Evolutionary conservation across 2,329 filamentous ascomycete species (phyloP).

Genomic region (Plectosphaerella sp.): DNA sequence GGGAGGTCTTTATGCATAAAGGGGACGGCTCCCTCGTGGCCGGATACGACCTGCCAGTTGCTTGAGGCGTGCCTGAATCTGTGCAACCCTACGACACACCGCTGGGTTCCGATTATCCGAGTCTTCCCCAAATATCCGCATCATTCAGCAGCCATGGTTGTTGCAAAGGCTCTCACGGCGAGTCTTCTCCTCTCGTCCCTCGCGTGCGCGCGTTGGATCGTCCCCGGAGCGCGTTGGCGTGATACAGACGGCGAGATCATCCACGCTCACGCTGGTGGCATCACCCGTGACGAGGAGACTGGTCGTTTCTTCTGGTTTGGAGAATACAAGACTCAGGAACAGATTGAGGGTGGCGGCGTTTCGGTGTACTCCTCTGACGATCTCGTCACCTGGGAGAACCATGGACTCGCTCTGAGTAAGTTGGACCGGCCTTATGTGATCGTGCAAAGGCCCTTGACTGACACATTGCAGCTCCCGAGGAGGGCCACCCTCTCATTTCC

Average conservation of each 20-base stretch:
- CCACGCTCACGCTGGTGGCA: conserved; percentile 57
- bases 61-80: too few species aligned
- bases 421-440: neutral
- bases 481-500: conserved; percentile 50
- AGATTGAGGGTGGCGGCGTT: conserved; percentile 55
- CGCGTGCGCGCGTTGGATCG: conserved; percentile 48
- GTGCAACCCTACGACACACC: too few species aligned
- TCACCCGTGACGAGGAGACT: conserved; percentile 45
- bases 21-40: too few species aligned
- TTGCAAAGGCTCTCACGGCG: conserved; percentile 7
- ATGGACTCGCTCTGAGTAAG: conserved; percentile 51
- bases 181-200: conserved; percentile 11
- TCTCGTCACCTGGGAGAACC: conserved; percentile 52
- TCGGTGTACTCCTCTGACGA: conserved; percentile 59
- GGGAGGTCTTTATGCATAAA: too few species aligned
- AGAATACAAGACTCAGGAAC: conserved; percentile 55
- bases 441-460: neutral
- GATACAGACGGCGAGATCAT: conserved; percentile 57
- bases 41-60: too few species aligned
- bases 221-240: conserved; percentile 56
- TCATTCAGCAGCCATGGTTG: conserved; percentile 5
- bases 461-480: conserved; percentile 6
- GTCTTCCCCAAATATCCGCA: too few species aligned
- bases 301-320: conserved; percentile 59
- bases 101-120: too few species aligned